A percentile compares a stretch with the other conserved stretches of the same genome.
These are phyloP conservation scores for Arthrobotrys musiformis DNA, from an alignment of 2,329 filamentous ascomycete genomes.

Conservation along the genomic window DNA sequence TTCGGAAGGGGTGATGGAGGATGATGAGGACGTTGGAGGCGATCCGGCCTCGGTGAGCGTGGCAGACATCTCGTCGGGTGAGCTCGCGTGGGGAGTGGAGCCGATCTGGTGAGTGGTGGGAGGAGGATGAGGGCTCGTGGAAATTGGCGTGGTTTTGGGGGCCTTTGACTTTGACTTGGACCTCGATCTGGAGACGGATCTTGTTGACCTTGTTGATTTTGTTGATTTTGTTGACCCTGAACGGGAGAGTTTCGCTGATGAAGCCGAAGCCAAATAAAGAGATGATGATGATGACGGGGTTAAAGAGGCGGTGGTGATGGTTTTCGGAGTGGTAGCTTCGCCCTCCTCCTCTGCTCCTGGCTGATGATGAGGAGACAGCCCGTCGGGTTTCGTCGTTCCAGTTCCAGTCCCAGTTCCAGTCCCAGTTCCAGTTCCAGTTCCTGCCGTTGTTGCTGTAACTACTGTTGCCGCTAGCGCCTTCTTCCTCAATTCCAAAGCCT, in stretches of 20 bases:
- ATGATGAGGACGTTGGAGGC: constrained; percentile 32
- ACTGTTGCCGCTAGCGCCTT: constrained; percentile 72
- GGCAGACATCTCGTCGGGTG: constrained; percentile 46
- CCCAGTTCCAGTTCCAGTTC: constrained; percentile 19
- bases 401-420: constrained; percentile 60
- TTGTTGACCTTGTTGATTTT: neutral
- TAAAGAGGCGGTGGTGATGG: neutral
- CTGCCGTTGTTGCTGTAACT: constrained; percentile 60
- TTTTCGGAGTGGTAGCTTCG: neutral
- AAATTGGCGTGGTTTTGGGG: constrained; percentile 6
- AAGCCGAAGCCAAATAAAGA: neutral
- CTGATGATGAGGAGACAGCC: constrained; percentile 30
- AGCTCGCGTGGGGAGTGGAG: constrained; percentile 32
- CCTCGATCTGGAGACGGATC: too few species aligned
- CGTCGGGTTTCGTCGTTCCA: constrained; percentile 25
- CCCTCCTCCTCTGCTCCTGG: constrained; percentile 15
- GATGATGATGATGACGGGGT: neutral
- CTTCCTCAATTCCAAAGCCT: constrained; percentile 88
- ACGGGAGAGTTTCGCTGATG: neutral
- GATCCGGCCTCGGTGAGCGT: constrained; percentile 21
- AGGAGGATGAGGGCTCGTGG: constrained; percentile 1
- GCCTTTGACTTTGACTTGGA: too few species aligned
- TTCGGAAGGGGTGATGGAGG: constrained; percentile 51
- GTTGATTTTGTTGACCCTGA: neutral
- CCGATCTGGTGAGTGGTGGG: constrained; percentile 10